These are phyloP conservation scores for Phytopythium montanum DNA, from an alignment of 352 stramenopile species.

Conservation along the genomic window DNA sequence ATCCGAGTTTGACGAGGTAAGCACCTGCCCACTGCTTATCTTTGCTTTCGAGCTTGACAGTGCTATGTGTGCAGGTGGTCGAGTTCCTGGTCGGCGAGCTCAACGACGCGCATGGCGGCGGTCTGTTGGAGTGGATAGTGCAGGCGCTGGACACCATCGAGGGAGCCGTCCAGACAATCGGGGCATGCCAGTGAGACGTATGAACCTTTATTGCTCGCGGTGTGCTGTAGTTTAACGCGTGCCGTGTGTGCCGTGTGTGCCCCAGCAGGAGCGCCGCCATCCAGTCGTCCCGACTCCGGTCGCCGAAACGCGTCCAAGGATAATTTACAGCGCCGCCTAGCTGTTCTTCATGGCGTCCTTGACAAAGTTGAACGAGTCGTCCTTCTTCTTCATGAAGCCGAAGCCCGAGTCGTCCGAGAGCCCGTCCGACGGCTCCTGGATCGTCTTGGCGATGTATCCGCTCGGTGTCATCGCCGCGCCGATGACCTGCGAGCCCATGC, in stretches of 20 bases:
- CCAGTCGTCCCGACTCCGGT: conserved; percentile 21
- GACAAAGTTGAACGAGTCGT: conserved; percentile 89
- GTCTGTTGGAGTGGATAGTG: background rate
- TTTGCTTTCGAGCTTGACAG: background rate
- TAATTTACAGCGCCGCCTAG: conserved; percentile 63
- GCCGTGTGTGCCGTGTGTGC: background rate
- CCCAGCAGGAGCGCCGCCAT: conserved; percentile 10
- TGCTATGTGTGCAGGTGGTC: background rate
- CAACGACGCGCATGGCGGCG: background rate
- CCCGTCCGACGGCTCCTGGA: conserved; percentile 77
- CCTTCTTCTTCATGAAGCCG: conserved; percentile 85
- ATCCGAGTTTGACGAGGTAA: background rate
- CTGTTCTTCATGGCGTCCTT: conserved; percentile 89
- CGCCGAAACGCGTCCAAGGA: conserved; percentile 23
- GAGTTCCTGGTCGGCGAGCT: background rate
- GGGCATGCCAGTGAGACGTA: background rate
- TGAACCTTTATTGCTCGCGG: conserved; percentile 2
- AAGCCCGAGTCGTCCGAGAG: conserved; percentile 65
- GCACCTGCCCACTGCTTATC: background rate
- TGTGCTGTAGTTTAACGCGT: conserved; percentile 7
- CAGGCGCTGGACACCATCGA: background rate
- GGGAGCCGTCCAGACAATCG: background rate
- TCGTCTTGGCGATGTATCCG: conserved; percentile 87
- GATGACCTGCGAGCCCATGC: conserved; percentile 69
- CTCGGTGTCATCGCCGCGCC: conserved; percentile 80